Evolutionary conservation across 2,329 filamentous ascomycete species (phyloP).

Genomic region (Penicillium sclerotiorum): DNA sequence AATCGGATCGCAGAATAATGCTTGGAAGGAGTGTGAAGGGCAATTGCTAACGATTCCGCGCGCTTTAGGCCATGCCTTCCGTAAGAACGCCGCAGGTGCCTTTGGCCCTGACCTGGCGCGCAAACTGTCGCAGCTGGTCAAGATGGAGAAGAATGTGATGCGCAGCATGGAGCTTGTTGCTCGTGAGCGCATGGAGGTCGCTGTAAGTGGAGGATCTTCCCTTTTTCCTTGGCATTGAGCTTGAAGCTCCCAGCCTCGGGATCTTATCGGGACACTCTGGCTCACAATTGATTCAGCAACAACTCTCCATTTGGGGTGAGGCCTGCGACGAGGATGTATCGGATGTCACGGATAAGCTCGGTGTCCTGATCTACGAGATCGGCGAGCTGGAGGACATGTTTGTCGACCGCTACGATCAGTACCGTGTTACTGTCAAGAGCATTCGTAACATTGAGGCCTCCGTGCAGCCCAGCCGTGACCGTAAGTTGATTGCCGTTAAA

Average conservation of each 20-base stretch:
- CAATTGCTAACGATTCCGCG: conserved; percentile 18
- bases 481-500: conserved; percentile 56
- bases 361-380: conserved; percentile 96
- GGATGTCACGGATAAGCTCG: conserved; percentile 97
- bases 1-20: not conserved
- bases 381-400: conserved; percentile 98
- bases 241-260: too few relatives aligned
- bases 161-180: conserved; percentile 94
- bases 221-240: too few relatives aligned
- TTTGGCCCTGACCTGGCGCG: conserved; percentile 84
- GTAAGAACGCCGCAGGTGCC: conserved; percentile 55
- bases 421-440: conserved; percentile 98
- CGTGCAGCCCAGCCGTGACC: conserved; percentile 95
- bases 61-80: conserved; percentile 63
- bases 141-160: conserved; percentile 99
- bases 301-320: conserved; percentile 98
- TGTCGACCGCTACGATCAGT: conserved; percentile 98
- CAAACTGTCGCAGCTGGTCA: conserved; percentile 96
- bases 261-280: too few relatives aligned
- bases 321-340: conserved; percentile 95
- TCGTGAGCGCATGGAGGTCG: conserved; percentile 96
- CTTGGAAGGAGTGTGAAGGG: not conserved
- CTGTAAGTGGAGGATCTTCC: conserved; percentile 63
- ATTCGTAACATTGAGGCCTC: conserved; percentile 99
- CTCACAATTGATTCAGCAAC: conserved; percentile 66